Percentiles rank a stretch among this genome's conserved stretches.
Evolutionary conservation across 306 rosid genomes (phyloP).

Genomic region (Oemleria cerasiformis): DNA sequence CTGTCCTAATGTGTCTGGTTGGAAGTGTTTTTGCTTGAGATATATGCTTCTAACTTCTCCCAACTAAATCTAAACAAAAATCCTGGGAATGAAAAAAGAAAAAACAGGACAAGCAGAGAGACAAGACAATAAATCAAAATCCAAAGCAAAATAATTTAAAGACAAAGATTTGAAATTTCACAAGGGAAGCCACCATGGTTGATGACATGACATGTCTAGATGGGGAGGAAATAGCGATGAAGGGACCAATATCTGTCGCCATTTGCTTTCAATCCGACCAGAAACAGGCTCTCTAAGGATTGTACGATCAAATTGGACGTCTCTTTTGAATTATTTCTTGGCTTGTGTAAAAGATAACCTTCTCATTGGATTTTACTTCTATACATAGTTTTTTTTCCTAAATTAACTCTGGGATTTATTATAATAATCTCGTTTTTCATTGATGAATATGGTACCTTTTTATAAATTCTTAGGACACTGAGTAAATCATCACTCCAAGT

Average conservation of each 20-base stretch:
- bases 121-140: not conserved
- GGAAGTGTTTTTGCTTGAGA: not conserved
- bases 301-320: not conserved
- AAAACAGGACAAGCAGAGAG: not conserved
- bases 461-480: too few species aligned
- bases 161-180: not conserved
- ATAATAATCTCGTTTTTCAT: too few species aligned
- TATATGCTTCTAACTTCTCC: not conserved
- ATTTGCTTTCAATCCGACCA: not conserved
- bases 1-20: not conserved
- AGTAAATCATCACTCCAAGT: not conserved
- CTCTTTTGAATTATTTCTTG: not conserved
- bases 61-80: conserved; percentile 9
- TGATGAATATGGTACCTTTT: too few species aligned
- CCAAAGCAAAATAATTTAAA: not conserved
- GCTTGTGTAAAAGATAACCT: not conserved
- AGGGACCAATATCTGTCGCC: conserved; percentile 22
- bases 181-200: conserved; percentile 12
- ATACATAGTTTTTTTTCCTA: not conserved
- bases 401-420: too few species aligned
- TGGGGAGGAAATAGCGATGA: conserved; percentile 27
- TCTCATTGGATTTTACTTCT: not conserved
- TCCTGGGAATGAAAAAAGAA: conserved; percentile 12
- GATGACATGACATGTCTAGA: not conserved
- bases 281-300: not conserved